Conservation (phyloP, 2,329 filamentous ascomycete genomes). For the Stagonosporopsis chrysanthemi region DNA sequence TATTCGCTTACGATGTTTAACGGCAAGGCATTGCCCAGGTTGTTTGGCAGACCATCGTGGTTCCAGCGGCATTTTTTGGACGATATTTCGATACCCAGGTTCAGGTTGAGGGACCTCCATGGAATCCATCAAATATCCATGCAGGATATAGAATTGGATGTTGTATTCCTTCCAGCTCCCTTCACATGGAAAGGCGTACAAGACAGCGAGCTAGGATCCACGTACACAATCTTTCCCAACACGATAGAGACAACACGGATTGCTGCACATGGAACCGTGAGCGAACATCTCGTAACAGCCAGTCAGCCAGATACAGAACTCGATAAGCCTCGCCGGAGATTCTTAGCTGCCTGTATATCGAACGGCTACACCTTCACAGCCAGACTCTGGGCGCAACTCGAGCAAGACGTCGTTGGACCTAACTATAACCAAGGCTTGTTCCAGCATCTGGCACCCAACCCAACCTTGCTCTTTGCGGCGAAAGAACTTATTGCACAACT, state of each 20-base stretch:
- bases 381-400: constrained; percentile 24
- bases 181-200: neutral
- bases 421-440: constrained; percentile 22
- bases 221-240: constrained; percentile 1
- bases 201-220: neutral
- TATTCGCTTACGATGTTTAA: constrained; percentile 24
- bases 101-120: constrained; percentile 1
- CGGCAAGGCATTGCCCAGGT: neutral
- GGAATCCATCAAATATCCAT: constrained; percentile 19
- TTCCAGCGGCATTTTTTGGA: constrained; percentile 7
- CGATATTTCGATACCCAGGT: constrained; percentile 14
- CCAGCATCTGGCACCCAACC: constrained; percentile 14
- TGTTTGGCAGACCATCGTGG: constrained; percentile 17
- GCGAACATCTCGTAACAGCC: neutral
- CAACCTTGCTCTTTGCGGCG: constrained; percentile 9
- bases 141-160: constrained; percentile 20
- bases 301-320: neutral
- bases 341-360: constrained; percentile 24
- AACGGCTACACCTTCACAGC: constrained; percentile 19
- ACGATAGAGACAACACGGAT: constrained; percentile 4
- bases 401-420: constrained; percentile 18
- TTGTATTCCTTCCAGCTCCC: constrained; percentile 16
- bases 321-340: constrained; percentile 18
- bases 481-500: constrained; percentile 15
- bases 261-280: neutral